Base-by-base conservation (phyloP, 2,329 filamentous ascomycete genomes). In the Coniochaeta sp. region DNA sequence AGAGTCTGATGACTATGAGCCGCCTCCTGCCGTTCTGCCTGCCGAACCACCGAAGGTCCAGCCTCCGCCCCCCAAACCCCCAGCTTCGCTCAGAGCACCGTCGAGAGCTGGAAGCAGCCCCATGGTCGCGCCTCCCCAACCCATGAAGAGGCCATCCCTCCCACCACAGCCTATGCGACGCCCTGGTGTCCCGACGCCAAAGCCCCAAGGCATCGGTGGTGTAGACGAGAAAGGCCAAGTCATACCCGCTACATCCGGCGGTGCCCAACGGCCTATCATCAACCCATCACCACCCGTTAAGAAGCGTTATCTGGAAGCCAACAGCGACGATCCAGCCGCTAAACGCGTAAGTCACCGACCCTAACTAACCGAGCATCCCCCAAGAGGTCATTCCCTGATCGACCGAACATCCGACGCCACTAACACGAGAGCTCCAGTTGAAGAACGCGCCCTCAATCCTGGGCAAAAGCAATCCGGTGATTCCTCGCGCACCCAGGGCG, bases 261-360 rank as follows among this genome's bases (percentile, higher is more conserved):
- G 45, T 6, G 45, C 30, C 14, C 45, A 48, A 22, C 60, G 58
- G 12, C 74, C 74, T 1, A 56, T 71, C 1, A 72, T 77, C 28
- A 71, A 73, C 6, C 24, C 45, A 30, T 48, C 45, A 2, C 26
- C 45, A 4, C 26, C 50, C 7, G 52, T 54, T 12, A 77, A 71
- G 62, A 79, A 79, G 59, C 64, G 76, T 50, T 57, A 66, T 9
- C 65, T 69, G 14, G 73, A 77, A n/a, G 66, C 61, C 4, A 67
- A 69, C 14, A 51, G 56, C 9, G 56, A 57, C 8, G 62, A 64
- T 46, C 66, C 67, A 3, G 57, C 59, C 5, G 50, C 66, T 1
- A 77, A 77, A 59, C 68, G 68, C 58, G 73, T 76, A 67, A 55
- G 72, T 69, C 32, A 55, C 24, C 13, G 32, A 26, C 14, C 20